A percentile compares a stretch with the other conserved stretches of the same genome.
phyloP scores from a whole-genome alignment of 768 basidiomycete genomes.

The Leccinum arenicola region DNA sequence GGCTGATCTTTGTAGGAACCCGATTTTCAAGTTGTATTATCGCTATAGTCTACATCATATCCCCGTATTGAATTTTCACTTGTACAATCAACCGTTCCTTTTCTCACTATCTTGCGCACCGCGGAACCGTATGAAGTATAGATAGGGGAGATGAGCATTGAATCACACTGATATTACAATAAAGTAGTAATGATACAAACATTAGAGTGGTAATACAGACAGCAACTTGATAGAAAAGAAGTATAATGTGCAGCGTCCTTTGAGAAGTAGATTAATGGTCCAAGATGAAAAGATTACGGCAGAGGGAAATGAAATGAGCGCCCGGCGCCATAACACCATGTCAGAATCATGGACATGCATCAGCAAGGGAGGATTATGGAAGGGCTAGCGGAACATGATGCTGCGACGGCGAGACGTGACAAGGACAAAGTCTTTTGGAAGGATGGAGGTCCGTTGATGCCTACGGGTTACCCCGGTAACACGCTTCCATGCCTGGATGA shows the following conservation, averaged over 20 bases:
- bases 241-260: conserved; percentile 10
- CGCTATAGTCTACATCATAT: not conserved
- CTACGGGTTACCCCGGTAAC: conserved; percentile 54
- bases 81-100: not conserved
- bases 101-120: not conserved
- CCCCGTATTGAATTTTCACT: not conserved
- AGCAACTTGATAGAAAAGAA: not conserved
- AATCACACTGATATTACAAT: not conserved
- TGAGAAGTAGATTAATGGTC: conserved; percentile 3
- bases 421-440: conserved; percentile 61
- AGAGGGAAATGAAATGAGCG: conserved; percentile 6
- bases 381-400: conserved; percentile 35
- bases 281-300: not conserved
- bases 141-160: not conserved
- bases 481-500: conserved; percentile 60
- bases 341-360: conserved; percentile 14
- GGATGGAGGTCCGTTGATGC: conserved; percentile 48
- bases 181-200: conserved; percentile 10
- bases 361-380: not conserved
- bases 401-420: conserved; percentile 56
- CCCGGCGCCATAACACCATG: conserved; percentile 13
- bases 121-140: not conserved
- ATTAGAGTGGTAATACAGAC: conserved; percentile 3
- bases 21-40: not conserved
- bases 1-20: not conserved